Evolutionary conservation across 2,329 filamentous ascomycete species (phyloP), one percentile per base, ranked within the genome.

Genomic region (Podosphaera aphanis): DNA sequence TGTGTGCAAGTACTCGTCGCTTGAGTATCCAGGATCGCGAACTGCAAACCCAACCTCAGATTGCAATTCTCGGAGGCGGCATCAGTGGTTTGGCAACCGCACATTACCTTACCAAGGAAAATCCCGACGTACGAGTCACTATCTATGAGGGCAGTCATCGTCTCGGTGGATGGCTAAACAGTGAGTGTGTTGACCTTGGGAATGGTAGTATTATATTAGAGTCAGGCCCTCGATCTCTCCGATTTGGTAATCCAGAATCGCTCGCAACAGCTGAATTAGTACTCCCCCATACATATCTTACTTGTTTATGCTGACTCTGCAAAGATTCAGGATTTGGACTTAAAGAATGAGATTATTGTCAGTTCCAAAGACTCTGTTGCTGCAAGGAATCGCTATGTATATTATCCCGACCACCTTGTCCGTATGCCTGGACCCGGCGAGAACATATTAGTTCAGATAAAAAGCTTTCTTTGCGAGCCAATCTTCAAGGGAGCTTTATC

Each of bases 151-250:
- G 71, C 18, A 70, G 67, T 23, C 59, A 71, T 19, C 68, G 74
- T 18, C 60, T 88, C 0, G 90, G 90, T 38, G 90, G 90, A 40
- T 95, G 86, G 86, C 66, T 95, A 36, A 65, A 75, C 50, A 84
- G 80, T 1, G 70, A 77, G 52, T 64, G 63, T 44, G 66, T 81
- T 11, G 60, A 71, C 1, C 71, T 80, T 13, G 59, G 63, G 3
- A 67, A 70, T 33, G 80, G 74, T 15, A 67, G 69, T 2, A 71
- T 93, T 29, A 62, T 82, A 23, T 84, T 95, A 56, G 88, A 98
- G 64, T 72, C 74, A 52, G 90, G 88, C 0, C 83, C 90, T 19
- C 73, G 88, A 55, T 60, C 57, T 4, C 45, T 61, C 25, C 44
- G 57, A 37, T 53, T 56, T n/a, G 42, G 46, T 37, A 47, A 48